phyloP scores from a whole-genome alignment of 2,329 filamentous ascomycete genomes.

The Monosporascus cannonballus region DNA sequence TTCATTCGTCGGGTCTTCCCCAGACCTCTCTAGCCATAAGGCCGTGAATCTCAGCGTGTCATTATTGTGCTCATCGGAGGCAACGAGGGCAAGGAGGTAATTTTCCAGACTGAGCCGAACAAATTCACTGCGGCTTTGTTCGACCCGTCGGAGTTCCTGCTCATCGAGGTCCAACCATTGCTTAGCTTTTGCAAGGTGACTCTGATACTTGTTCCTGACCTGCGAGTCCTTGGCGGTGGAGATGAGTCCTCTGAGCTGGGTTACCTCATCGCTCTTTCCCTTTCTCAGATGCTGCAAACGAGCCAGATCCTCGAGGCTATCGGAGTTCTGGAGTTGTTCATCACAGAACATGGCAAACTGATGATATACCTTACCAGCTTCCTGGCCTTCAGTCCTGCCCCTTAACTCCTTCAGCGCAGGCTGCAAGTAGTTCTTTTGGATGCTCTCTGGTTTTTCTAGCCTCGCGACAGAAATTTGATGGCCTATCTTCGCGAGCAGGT shows the following conservation, averaged over 20 bases:
- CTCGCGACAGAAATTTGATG: constrained; percentile 85
- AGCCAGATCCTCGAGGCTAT: constrained; percentile 76
- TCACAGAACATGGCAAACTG: constrained; percentile 96
- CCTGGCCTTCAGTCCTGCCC: constrained; percentile 58
- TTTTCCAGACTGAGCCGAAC: constrained; percentile 88
- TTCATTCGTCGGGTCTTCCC: constrained; percentile 69
- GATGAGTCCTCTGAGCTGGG: constrained; percentile 61
- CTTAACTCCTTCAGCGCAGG: constrained; percentile 79
- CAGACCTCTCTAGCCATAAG: constrained; percentile 84
- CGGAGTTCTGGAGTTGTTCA: constrained; percentile 81
- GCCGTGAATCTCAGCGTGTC: constrained; percentile 89
- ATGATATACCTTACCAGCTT: constrained; percentile 85
- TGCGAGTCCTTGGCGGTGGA: constrained; percentile 44
- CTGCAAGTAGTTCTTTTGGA: constrained; percentile 79
- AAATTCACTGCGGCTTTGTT: constrained; percentile 71
- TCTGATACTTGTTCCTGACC: constrained; percentile 49
- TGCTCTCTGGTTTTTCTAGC: constrained; percentile 83
- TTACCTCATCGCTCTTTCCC: constrained; percentile 74
- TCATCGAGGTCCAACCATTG: constrained; percentile 89
- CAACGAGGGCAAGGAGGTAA: constrained; percentile 77
- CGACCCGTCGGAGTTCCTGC: constrained; percentile 74
- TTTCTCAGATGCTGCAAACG: constrained; percentile 74
- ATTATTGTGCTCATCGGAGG: constrained; percentile 83
- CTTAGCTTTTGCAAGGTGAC: constrained; percentile 65
- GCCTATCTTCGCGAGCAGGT: constrained; percentile 80